phyloP scores from a whole-genome alignment of 257 asterid genomes.

The Linaria vulgaris region DNA sequence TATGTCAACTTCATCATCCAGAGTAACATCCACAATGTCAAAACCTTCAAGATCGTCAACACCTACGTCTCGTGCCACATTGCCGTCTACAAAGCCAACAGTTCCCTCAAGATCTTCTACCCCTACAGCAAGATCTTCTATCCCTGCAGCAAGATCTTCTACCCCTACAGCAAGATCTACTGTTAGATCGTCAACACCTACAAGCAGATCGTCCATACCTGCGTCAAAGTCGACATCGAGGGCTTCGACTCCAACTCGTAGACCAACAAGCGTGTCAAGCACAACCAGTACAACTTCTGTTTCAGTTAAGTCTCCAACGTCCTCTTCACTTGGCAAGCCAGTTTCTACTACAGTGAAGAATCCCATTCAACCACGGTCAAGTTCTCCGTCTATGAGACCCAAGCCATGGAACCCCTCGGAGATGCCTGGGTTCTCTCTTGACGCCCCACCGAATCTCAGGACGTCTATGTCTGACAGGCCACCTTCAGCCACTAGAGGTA shows the following conservation, averaged over 20 bases:
- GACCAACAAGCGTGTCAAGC: slow-evolving; percentile 26
- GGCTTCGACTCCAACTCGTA: too few species aligned
- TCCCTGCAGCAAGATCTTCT: slow-evolving; percentile 77
- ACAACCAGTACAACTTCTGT: slow-evolving; percentile 40
- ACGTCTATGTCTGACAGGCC: slow-evolving; percentile 88
- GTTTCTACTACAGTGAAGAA: slow-evolving; percentile 45
- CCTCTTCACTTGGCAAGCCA: slow-evolving; percentile 48
- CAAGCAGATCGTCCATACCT: too few species aligned
- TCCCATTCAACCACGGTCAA: slow-evolving; percentile 56
- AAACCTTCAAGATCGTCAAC: slow-evolving; percentile 83
- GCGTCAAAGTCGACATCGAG: too few species aligned
- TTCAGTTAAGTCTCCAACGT: slow-evolving; percentile 42
- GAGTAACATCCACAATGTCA: slow-evolving; percentile 40
- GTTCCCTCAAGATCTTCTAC: slow-evolving; percentile 84
- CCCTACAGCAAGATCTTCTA: slow-evolving; percentile 64
- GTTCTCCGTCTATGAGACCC: slow-evolving; percentile 82
- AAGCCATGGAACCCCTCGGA: slow-evolving; percentile 95
- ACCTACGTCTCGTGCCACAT: slow-evolving; percentile 70
- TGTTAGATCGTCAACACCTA: slow-evolving; percentile 75
- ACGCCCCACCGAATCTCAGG: slow-evolving; percentile 88
- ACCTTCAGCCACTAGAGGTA: slow-evolving; percentile 86
- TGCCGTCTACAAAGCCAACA: slow-evolving; percentile 54
- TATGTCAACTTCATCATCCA: slow-evolving; percentile 47
- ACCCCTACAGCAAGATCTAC: slow-evolving; percentile 66
- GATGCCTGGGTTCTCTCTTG: slow-evolving; percentile 95